Evolutionary conservation across 2,329 filamentous ascomycete species (phyloP).

Genomic region (Exophiala sp.): DNA sequence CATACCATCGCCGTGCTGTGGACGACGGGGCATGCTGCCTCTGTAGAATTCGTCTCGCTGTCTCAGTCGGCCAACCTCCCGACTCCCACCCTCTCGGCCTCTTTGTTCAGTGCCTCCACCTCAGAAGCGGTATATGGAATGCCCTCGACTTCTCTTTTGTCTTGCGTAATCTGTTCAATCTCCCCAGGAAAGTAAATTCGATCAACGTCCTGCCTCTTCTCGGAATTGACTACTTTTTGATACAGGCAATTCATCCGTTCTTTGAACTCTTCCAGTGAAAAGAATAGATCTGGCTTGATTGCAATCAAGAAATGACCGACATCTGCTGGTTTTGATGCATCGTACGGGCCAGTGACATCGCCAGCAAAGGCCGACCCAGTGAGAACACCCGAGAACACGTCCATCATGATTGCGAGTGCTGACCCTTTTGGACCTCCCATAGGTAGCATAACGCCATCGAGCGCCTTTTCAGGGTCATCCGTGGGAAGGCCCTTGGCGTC

Average conservation of each 20-base stretch:
- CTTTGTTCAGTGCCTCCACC: slow-evolving; percentile 48
- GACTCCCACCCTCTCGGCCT: slow-evolving; percentile 45
- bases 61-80: background rate
- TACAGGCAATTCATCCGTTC: slow-evolving; percentile 58
- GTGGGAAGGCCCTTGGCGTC: slow-evolving; percentile 67
- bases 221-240: slow-evolving; percentile 49
- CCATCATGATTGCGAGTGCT: slow-evolving; percentile 78
- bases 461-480: slow-evolving; percentile 65
- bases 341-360: slow-evolving; percentile 72
- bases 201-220: slow-evolving; percentile 54
- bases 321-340: slow-evolving; percentile 63
- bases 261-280: slow-evolving; percentile 66
- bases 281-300: slow-evolving; percentile 71
- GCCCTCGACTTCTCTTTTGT: slow-evolving; percentile 38
- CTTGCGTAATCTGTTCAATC: slow-evolving; percentile 50
- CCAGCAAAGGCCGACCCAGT: slow-evolving; percentile 77
- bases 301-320: slow-evolving; percentile 72
- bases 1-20: too few relatives aligned
- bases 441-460: slow-evolving; percentile 77
- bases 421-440: slow-evolving; percentile 84
- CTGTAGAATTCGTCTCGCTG: too few relatives aligned
- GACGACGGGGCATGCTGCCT: too few relatives aligned
- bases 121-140: slow-evolving; percentile 51
- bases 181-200: slow-evolving; percentile 58
- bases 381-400: slow-evolving; percentile 75